phyloP scores from a whole-genome alignment of 345 rosid species.

The Toxicodendron radicans region DNA sequence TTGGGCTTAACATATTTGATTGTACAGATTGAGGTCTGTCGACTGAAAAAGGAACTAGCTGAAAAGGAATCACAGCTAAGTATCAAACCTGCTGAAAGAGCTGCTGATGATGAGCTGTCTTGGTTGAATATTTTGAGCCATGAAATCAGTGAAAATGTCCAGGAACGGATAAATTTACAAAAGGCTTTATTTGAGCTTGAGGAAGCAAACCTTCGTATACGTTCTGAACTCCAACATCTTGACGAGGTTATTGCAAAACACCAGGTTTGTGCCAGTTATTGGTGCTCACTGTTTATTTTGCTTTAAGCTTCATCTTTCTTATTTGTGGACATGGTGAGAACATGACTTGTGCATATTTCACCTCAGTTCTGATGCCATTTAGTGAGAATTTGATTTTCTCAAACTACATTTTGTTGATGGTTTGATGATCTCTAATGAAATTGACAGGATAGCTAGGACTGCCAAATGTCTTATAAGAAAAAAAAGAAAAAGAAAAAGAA shows the following conservation, averaged over 20 bases:
- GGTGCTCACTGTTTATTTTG: no score
- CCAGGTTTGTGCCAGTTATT: constrained; percentile 46
- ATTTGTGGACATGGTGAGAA: no score
- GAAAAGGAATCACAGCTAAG: constrained; percentile 78
- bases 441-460: no score
- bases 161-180: constrained; percentile 89
- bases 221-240: constrained; percentile 76
- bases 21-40: constrained; percentile 73
- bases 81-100: constrained; percentile 70
- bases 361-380: no score
- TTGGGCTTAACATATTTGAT: constrained; percentile 20
- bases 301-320: no score
- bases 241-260: constrained; percentile 81
- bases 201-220: constrained; percentile 77
- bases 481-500: no score
- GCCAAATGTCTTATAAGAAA: no score
- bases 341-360: no score
- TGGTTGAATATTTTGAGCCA: constrained; percentile 85
- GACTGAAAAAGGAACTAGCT: constrained; percentile 78
- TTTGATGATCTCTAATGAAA: no score
- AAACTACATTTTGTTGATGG: no score
- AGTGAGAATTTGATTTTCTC: no score
- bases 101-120: constrained; percentile 82
- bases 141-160: constrained; percentile 95
- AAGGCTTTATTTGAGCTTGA: constrained; percentile 93